Evolutionary conservation across 164 flowering plant species (phyloP), one percentile per base, ranked within the genome.

Genomic region (Berberis thunbergii): DNA sequence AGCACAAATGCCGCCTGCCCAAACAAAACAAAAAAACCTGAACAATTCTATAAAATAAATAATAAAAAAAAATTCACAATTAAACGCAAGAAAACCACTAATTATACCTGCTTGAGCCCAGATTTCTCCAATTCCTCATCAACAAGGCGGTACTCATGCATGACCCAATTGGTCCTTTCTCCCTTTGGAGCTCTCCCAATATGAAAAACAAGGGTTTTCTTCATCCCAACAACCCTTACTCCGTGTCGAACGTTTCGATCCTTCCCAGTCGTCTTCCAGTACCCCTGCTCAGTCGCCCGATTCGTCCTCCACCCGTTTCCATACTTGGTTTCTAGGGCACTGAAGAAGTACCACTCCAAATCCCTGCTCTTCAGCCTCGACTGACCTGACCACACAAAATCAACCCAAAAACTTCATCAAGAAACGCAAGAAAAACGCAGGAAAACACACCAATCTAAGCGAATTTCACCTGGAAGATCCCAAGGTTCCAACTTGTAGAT

Each of bases 261-360:
- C 70, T 84, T 87, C 43, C 97, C 97, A 0, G 94, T 89, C 0
- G 96, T 78, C 75, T 91, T 91, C 98, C 98, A 91, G 67, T 87
- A 91, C 38, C 98, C 98, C 41, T 72, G 70, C 10, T 67, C 76
- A 0, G 96, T 89, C 1, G 95, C 88, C 5, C 98, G 73, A 41
- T 89, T 91, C 2, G 80, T 72, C 70, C 85, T 76, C 55, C 80
- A 75, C 4, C 96, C 86, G 50, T 85, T 83, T 0, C 85, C 84
- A 57, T 83, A 84, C 72, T 91, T 91, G 80, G 65, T 85, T 61
- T 86, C 98, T 7, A 85, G 72, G 4, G 69, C 77, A 53, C 90
- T 82, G 73, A 86, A 91, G 64, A 91, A 91, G 53, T 86, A 91
- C 95, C 96, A 91, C 72, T 91, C 89, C 61, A 76, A 64, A 57